Conservation (phyloP, 2,329 filamentous ascomycete genomes). For the Tolypocladium amazonense region DNA sequence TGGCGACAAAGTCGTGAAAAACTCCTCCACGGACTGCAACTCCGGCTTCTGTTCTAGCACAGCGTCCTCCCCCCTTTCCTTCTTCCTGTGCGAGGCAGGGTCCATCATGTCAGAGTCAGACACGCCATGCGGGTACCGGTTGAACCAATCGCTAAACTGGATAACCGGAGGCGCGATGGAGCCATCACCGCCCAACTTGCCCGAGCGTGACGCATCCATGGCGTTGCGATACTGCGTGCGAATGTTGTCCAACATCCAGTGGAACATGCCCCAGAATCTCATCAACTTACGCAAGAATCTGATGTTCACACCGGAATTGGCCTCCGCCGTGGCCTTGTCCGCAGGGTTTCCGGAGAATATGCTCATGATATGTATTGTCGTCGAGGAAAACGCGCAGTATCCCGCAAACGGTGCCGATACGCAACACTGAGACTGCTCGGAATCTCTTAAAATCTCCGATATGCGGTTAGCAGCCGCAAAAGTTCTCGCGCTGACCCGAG, state of each 20-base stretch:
- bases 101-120: constrained; percentile 76
- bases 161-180: constrained; percentile 56
- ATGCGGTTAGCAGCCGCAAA: constrained; percentile 80
- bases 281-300: constrained; percentile 92
- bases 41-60: constrained; percentile 82
- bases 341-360: constrained; percentile 76
- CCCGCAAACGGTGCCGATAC: constrained; percentile 88
- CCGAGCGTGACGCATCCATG: constrained; percentile 67
- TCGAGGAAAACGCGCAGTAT: constrained; percentile 88
- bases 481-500: constrained; percentile 62
- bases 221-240: constrained; percentile 80
- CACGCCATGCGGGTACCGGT: constrained; percentile 86
- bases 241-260: constrained; percentile 89
- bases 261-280: constrained; percentile 96
- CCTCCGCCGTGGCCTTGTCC: constrained; percentile 69
- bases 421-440: constrained; percentile 55
- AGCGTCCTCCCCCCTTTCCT: constrained; percentile 74
- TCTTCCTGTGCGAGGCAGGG: constrained; percentile 54
- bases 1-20: constrained; percentile 72
- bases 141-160: constrained; percentile 97
- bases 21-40: constrained; percentile 89
- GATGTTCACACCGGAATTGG: constrained; percentile 77
- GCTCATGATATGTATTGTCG: constrained; percentile 86
- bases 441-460: constrained; percentile 71
- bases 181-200: constrained; percentile 38